Evolutionary conservation across 73 alveolate genomes (phyloP).

Genomic region (Stentor coeruleus): DNA sequence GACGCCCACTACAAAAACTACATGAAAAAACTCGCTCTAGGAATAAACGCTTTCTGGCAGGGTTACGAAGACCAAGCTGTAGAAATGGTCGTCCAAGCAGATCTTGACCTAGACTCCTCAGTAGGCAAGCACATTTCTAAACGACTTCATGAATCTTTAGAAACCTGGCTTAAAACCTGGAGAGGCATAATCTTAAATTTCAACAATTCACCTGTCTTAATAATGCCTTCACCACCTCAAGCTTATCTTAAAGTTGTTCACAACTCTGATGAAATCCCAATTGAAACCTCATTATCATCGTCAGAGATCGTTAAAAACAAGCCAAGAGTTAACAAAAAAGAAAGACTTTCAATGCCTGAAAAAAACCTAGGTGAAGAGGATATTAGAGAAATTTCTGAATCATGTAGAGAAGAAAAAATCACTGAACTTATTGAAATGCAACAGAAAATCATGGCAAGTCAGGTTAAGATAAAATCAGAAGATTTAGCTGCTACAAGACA

Average conservation of each 20-base stretch:
- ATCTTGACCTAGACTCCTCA: not conserved
- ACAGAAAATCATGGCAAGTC: too few relatives aligned
- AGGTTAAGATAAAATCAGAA: too few relatives aligned
- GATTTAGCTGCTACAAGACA: too few relatives aligned
- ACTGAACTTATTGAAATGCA: too few relatives aligned
- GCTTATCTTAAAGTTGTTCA: not conserved
- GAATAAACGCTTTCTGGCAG: not conserved
- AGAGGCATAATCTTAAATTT: not conserved
- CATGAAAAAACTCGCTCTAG: not conserved
- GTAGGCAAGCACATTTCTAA: not conserved
- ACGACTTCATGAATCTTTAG: not conserved
- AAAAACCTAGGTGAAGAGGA: too few relatives aligned
- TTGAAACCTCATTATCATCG: not conserved
- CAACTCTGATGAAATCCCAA: not conserved
- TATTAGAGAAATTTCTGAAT: too few relatives aligned
- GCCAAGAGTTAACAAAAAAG: too few relatives aligned
- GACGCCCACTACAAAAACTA: not conserved
- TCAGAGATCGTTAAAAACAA: not conserved
- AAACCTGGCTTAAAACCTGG: not conserved
- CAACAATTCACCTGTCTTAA: not conserved
- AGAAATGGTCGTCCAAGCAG: not conserved
- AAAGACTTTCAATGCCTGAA: too few relatives aligned
- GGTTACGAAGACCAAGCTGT: not conserved
- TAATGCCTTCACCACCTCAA: not conserved
- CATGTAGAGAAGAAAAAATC: too few relatives aligned